Percentiles rank a stretch among this genome's conserved stretches.
These are phyloP conservation scores for Clarkia xantiana DNA, from an alignment of 345 rosid genomes.

Conservation along the genomic window DNA sequence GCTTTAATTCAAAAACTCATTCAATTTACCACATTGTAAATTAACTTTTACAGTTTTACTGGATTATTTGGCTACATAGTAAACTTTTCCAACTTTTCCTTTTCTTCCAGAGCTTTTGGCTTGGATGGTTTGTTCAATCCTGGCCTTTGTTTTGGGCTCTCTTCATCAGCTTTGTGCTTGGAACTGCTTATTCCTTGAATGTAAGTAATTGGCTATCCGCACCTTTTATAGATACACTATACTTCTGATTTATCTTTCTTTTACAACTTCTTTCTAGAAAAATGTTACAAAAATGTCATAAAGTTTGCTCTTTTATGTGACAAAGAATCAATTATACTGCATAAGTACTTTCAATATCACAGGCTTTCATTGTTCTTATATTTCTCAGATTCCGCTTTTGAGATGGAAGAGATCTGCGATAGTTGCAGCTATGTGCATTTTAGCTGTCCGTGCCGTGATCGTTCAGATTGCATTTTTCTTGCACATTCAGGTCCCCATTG, in stretches of 20 bases:
- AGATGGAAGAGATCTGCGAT: constrained; percentile 94
- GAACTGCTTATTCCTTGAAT: constrained; percentile 89
- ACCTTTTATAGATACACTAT: neutral
- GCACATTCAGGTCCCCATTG: constrained; percentile 59
- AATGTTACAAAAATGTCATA: too few species aligned
- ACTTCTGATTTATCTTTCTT: too few species aligned
- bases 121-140: constrained; percentile 76
- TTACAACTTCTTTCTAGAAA: too few species aligned
- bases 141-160: constrained; percentile 98
- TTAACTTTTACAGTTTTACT: neutral
- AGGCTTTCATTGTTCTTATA: constrained; percentile 3
- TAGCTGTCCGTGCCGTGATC: constrained; percentile 82
- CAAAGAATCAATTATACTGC: too few species aligned
- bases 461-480: constrained; percentile 87
- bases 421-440: constrained; percentile 89
- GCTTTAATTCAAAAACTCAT: too few species aligned
- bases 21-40: neutral
- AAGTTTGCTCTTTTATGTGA: too few species aligned
- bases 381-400: constrained; percentile 64
- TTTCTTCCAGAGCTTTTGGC: constrained; percentile 66
- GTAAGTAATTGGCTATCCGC: constrained; percentile 28
- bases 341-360: neutral
- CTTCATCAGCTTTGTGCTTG: constrained; percentile 73
- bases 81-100: constrained; percentile 1
- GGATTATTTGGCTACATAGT: neutral